Base-by-base conservation (phyloP, 1,284 basidiomycete genomes). In the Tetrapyrgos nigripes region DNA sequence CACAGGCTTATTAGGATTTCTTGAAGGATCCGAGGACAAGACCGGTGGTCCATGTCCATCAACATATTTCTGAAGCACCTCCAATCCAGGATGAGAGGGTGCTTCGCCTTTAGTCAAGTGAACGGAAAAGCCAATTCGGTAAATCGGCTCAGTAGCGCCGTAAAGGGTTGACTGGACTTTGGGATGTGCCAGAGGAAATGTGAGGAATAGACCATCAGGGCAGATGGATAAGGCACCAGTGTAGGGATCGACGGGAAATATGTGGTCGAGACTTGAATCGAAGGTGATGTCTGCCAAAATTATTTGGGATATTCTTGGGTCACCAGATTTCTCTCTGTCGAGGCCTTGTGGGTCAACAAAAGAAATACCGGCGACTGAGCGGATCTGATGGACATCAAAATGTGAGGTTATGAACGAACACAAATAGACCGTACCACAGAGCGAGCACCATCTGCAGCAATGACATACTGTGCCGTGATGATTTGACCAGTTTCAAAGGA, bases 361-460 rank as follows among this genome's bases (percentile, higher is more conserved):
- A 3, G 62, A 62, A 28, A 78, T 73, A 2, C 70, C 70, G 9
- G 65, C 61, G 55, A 74, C 57, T 31, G 69, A 63, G 11, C 76
- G 74, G 28, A 76, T 66, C 76, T 77, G 28, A 17, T 33, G 10
- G 14, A 28, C 13, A 50, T 23, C 8, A 33, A 33, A 33, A 33
- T 33, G 8, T 33, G 31, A 33, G 9, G 8, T 14, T 33, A 17
- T 37, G 26, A 49, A 24, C 1, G 21, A 24, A 21, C 6, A 24
- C 45, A 14, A 45, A 13, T 8, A 48, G 6, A 0, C 61, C 82
- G 62, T 65, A 83, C 86, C 17, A 71, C 68, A 2, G 86, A 87
- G 52, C 69, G 75, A n/a, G 80, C 73, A n/a, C 86, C 85, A 66
- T 87, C 84, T 11, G 85, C 84, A 35, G 82, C 84, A 28, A 87